Percentiles rank a stretch among this genome's conserved stretches.
These are phyloP conservation scores for Ustilago curta DNA, from an alignment of 1,284 basidiomycete genomes.

Conservation along the genomic window DNA sequence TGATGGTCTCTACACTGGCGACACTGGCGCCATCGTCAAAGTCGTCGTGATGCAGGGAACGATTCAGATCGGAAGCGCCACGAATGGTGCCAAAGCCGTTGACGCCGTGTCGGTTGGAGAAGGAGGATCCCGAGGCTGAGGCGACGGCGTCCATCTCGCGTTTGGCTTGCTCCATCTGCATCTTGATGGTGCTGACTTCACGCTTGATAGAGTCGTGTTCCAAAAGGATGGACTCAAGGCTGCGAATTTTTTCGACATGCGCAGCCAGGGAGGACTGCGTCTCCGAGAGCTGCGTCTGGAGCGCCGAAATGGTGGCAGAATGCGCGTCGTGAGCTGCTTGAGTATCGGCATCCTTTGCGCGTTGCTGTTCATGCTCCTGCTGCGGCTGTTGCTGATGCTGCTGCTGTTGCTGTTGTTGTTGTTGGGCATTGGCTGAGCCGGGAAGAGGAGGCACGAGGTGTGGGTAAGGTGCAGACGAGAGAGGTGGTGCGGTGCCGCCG, in stretches of 20 bases:
- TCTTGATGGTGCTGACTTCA: constrained; percentile 76
- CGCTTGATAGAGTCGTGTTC: constrained; percentile 88
- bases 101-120: constrained; percentile 18
- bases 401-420: constrained; percentile 28
- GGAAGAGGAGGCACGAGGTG: constrained; percentile 62
- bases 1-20: constrained; percentile 63
- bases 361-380: constrained; percentile 39
- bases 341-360: constrained; percentile 27
- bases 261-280: constrained; percentile 83
- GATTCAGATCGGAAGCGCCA: constrained; percentile 6
- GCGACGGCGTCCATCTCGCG: constrained; percentile 55
- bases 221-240: constrained; percentile 80
- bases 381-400: constrained; percentile 31
- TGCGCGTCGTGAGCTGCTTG: constrained; percentile 48
- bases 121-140: constrained; percentile 20
- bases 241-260: constrained; percentile 86
- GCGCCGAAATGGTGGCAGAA: constrained; percentile 70
- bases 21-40: constrained; percentile 65
- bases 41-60: constrained; percentile 35
- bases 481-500: constrained; percentile 75
- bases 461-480: constrained; percentile 64
- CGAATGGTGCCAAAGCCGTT: constrained; percentile 37
- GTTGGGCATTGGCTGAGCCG: constrained; percentile 21
- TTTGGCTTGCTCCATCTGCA: constrained; percentile 68
- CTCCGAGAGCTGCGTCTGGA: constrained; percentile 86